Evolutionary conservation across 768 basidiomycete species (phyloP).

Genomic region (Russula ochroleuca): DNA sequence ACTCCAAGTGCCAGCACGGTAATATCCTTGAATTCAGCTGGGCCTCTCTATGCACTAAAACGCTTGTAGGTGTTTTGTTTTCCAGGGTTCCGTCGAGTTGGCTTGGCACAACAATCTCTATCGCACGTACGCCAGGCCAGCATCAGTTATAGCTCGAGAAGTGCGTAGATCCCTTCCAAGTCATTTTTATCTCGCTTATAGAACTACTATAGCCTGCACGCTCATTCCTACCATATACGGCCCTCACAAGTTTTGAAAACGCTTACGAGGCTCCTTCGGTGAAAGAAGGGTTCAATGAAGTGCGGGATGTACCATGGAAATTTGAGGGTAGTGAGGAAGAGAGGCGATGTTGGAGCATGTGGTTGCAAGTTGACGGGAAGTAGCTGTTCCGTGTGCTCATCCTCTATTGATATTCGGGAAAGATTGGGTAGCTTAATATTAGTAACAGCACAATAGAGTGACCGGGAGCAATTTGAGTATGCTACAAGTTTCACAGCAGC

Average conservation of each 20-base stretch:
- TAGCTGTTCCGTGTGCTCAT: constrained; percentile 29
- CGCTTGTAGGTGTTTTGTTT: constrained; percentile 62
- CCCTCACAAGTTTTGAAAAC: constrained; percentile 53
- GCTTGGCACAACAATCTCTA: constrained; percentile 95
- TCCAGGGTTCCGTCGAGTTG: constrained; percentile 70
- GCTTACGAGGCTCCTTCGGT: constrained; percentile 61
- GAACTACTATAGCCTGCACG: constrained; percentile 42
- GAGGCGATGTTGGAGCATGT: constrained; percentile 70
- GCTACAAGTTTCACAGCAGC: constrained; percentile 15
- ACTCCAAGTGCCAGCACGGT: constrained; percentile 55
- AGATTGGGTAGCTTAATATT: background rate
- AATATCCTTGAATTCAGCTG: constrained; percentile 1
- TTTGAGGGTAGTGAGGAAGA: constrained; percentile 77
- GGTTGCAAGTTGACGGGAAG: constrained; percentile 77
- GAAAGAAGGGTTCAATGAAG: constrained; percentile 72
- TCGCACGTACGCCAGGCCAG: constrained; percentile 61
- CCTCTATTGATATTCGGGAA: background rate
- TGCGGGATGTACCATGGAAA: constrained; percentile 73
- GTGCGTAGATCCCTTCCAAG: constrained; percentile 32
- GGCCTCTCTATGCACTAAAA: background rate
- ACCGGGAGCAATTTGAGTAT: background rate
- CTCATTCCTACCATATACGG: constrained; percentile 53
- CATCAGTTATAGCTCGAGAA: constrained; percentile 41
- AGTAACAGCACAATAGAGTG: background rate
- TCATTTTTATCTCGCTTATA: constrained; percentile 10